Evolutionary conservation across 2,329 filamentous ascomycete genomes (phyloP).

Genomic region (Ploettnerulaceae sp.): DNA sequence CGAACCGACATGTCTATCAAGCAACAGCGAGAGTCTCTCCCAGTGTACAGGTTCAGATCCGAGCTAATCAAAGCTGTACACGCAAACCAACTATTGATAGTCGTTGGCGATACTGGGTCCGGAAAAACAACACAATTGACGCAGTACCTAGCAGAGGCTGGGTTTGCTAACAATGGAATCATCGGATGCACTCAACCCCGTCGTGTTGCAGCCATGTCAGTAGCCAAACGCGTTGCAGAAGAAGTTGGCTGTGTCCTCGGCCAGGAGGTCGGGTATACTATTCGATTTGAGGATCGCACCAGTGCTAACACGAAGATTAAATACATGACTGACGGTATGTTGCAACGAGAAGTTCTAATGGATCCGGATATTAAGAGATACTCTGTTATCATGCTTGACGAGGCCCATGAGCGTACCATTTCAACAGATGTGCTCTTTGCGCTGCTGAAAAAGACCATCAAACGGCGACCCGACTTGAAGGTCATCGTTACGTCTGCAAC

Average conservation of each 20-base stretch:
- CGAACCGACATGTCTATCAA: constrained; percentile 90
- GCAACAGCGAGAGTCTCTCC: constrained; percentile 83
- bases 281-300: constrained; percentile 94
- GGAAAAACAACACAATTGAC: constrained; percentile 97
- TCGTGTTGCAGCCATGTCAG: constrained; percentile 95
- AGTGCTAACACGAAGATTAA: constrained; percentile 88
- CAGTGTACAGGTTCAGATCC: constrained; percentile 82
- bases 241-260: constrained; percentile 91
- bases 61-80: constrained; percentile 82
- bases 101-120: constrained; percentile 94
- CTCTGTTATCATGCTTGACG: constrained; percentile 96
- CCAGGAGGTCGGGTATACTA: constrained; percentile 92
- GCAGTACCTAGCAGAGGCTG: constrained; percentile 89
- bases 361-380: constrained; percentile 87
- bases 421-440: constrained; percentile 94
- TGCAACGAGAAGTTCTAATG: constrained; percentile 89
- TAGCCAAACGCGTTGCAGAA: constrained; percentile 92
- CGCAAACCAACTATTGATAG: constrained; percentile 87
- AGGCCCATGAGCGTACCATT: constrained; percentile 96
- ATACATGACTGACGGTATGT: constrained; percentile 99
- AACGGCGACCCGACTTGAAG: constrained; percentile 80
- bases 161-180: constrained; percentile 80
- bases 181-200: constrained; percentile 96
- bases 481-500: constrained; percentile 96
- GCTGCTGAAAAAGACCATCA: constrained; percentile 86